Evolutionary conservation across 2,329 filamentous ascomycete genomes (phyloP).

Genomic region (Pyrenophora seminiperda): DNA sequence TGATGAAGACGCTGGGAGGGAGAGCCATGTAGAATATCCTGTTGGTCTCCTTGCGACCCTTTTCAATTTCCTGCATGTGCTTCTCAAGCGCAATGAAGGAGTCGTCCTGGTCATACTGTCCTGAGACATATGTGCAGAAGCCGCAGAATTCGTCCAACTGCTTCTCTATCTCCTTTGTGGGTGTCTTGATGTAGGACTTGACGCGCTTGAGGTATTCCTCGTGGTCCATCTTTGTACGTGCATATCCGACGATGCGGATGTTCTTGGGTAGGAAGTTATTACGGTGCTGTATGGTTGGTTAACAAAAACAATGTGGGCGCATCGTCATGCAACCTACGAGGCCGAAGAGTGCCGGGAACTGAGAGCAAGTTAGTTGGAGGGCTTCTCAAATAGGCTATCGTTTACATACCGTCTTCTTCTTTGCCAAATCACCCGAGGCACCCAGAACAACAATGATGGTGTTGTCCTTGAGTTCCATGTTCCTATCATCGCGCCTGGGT

Average conservation of each 20-base stretch:
- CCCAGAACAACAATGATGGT: conserved; percentile 95
- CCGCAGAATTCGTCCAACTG: conserved; percentile 88
- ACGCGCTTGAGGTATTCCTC: conserved; percentile 92
- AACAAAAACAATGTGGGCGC: conserved; percentile 15
- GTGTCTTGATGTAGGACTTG: conserved; percentile 98
- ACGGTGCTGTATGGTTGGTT: conserved; percentile 70
- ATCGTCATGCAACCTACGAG: conserved; percentile 69
- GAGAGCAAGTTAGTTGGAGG: conserved; percentile 28
- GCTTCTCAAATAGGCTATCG: conserved; percentile 2
- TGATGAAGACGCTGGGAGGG: conserved; percentile 95
- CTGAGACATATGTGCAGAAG: conserved; percentile 91
- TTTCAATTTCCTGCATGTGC: conserved; percentile 84
- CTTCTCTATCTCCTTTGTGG: conserved; percentile 95
- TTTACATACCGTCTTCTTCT: conserved; percentile 93
- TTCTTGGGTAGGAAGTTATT: conserved; percentile 98
- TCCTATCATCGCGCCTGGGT: conserved; percentile 59
- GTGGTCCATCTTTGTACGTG: conserved; percentile 98
- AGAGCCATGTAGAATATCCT: conserved; percentile 99
- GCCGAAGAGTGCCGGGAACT: conserved; percentile 97
- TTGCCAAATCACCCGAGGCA: conserved; percentile 95
- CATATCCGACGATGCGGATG: conserved; percentile 97
- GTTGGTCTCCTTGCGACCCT: conserved; percentile 80
- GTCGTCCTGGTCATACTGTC: conserved; percentile 96
- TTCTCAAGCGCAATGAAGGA: conserved; percentile 85
- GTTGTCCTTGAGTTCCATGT: conserved; percentile 97